Base-by-base conservation (phyloP, 2,329 filamentous ascomycete genomes). In the Rhynchosporium secalis region DNA sequence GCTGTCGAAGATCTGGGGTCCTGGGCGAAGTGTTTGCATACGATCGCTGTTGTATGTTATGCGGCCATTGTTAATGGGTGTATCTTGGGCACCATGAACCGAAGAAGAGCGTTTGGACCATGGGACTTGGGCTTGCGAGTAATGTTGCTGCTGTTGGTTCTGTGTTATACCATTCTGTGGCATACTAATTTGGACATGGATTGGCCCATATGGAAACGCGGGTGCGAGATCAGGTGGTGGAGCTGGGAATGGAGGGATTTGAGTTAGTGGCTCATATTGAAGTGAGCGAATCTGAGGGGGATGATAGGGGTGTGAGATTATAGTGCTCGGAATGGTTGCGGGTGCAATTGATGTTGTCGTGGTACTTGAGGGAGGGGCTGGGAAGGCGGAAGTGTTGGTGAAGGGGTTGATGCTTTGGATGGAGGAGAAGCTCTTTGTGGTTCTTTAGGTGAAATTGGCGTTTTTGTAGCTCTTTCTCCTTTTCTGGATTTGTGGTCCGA, bases 401-500 rank as follows among this genome's bases (percentile, higher is more conserved):
- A 45, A 36, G 51, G 20, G 41, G 31, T 40, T 0, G 51, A 10
- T 38, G 41, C 15, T 12, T 58, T 51, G 9, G 40, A 20, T 4
- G n/a, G 13, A 4, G 56, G 9, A 26, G 56, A n/a, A 41, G 46
- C 26, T 20, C n/a, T 13, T 9, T 20, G 15, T 40, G 4, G 40
- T n/a, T 33, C 38, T 9, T 54, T 55, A 9, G 49, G 58, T 6
- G 49, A 47, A 36, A n/a, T 9, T 12, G 38, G 15, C n/a, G n/a
- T 46, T n/a, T 13, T 47, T 31, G 13, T 20, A 3, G 41, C 10
- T 10, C 20, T 15, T n/a, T 46, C 45, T 26, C 40, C 46, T 38
- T 61, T 63, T 4, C 57, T 62, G 9, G 57, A 20, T 31, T 66
- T 66, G 15, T 65, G 56, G 28, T 71, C 69, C 64, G 84, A 75